These are phyloP conservation scores for Cephaloascus fragrans DNA, from an alignment of 805 yeast species.

Conservation along the genomic window DNA sequence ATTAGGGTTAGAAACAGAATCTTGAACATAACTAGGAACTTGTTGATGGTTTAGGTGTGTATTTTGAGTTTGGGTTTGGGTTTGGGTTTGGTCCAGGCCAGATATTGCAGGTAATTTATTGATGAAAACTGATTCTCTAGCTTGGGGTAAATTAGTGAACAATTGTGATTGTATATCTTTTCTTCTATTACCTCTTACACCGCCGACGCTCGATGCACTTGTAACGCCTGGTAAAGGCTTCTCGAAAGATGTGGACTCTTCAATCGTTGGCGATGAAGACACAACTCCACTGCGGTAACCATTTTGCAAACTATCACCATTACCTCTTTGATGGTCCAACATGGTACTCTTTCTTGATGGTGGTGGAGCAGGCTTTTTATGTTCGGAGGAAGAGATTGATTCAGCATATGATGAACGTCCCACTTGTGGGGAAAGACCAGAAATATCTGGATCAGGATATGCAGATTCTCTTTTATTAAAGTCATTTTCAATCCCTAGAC, in stretches of 20 bases:
- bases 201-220: neutral
- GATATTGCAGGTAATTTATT: slow-evolving; percentile 2
- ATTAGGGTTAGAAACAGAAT: neutral
- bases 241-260: neutral
- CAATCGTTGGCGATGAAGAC: neutral
- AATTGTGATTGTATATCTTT: slow-evolving; percentile 35
- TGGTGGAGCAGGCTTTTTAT: neutral
- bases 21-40: neutral
- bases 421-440: neutral
- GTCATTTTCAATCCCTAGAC: neutral
- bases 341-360: neutral
- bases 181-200: slow-evolving; percentile 7
- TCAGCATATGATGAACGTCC: neutral
- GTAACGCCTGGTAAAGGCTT: neutral
- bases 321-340: neutral
- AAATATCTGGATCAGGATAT: neutral
- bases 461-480: neutral
- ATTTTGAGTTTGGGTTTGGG: slow-evolving; percentile 17
- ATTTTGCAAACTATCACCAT: neutral
- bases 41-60: slow-evolving; percentile 2
- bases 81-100: slow-evolving; percentile 19
- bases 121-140: slow-evolving; percentile 20
- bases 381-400: neutral
- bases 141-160: slow-evolving; percentile 32
- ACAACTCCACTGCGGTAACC: neutral